Base-by-base conservation (phyloP, 1,284 basidiomycete genomes). In the Fistulinella cinereoalba region DNA sequence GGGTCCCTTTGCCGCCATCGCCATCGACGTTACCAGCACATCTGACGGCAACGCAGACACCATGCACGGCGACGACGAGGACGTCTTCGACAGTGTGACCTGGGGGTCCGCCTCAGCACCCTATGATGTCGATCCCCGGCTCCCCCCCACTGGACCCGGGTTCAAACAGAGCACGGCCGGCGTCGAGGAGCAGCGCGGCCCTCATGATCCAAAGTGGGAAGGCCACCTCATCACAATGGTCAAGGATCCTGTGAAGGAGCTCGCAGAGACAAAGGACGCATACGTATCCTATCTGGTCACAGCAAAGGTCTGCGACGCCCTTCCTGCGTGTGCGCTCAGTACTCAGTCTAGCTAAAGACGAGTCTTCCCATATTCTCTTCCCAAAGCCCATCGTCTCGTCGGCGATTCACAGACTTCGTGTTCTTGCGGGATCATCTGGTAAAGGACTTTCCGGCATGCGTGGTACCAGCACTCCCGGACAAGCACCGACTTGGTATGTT, bases 341-440 rank as follows among this genome's bases (percentile, higher is more conserved):
- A n/a, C 43, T 49, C n/a, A 55, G 49, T 23, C 23, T 29, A 38
- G 24, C 18, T 29, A 46, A 62, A 93, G 90, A 94, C 90, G 23
- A 90, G 85, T 58, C 76, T 88, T 18, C 77, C 80, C 22, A 89
- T 83, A 71, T 98, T 89, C 76, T 81, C 85, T 22, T 79, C 83
- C 36, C 72, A 75, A 4, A 85, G 73, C 50, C 85, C 88, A 3
- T 83, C 85, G 6, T 74, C 88, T 13, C 81, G 96, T 44, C 79
- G 96, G 51, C 81, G 96, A 22, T 99, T 97, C 71, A 92, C 96
- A 62, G 97, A 99, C 70, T 99, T 99, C 69, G 88, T 91, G 29
- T 99, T 99, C 66, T 73, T 99, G 29, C 77, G 90, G 51, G 86
- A 97, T 42, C 83, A 97, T 60, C 81, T 99, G 27, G 80, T 83